Evolutionary conservation across 495 filamentous ascomycete species (phyloP).

Genomic region (Lineolata rhizophorae): DNA sequence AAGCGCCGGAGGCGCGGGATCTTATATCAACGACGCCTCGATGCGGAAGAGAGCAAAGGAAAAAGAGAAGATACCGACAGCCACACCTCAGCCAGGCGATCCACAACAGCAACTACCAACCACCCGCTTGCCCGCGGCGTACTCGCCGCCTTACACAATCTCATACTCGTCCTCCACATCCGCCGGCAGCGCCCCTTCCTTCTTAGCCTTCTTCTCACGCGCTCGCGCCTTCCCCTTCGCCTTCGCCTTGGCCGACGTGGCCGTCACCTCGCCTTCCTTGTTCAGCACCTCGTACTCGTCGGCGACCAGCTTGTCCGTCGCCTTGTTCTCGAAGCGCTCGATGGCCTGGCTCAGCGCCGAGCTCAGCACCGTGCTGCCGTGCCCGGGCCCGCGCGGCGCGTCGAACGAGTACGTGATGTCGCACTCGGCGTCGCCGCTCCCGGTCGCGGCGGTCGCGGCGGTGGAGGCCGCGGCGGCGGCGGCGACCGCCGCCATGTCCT

Average conservation of each 20-base stretch:
- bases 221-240: conserved; percentile 3
- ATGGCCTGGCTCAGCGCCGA: conserved; percentile 31
- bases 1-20: too few relatives aligned
- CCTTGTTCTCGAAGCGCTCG: conserved; percentile 30
- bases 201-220: conserved; percentile 5
- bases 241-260: conserved; percentile 7
- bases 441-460: too few relatives aligned
- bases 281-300: conserved; percentile 34
- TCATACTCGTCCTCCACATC: conserved; percentile 13
- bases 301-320: conserved; percentile 33
- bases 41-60: too few relatives aligned
- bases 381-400: conserved; percentile 19
- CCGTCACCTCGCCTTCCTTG: conserved; percentile 18
- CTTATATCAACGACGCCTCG: too few relatives aligned
- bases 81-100: background rate
- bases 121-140: background rate
- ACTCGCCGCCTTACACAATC: conserved; percentile 6
- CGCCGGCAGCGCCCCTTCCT: conserved; percentile 2
- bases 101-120: background rate
- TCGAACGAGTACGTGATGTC: conserved; percentile 27
- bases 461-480: conserved; percentile 23
- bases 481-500: conserved; percentile 19
- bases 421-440: too few relatives aligned
- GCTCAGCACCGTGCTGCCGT: conserved; percentile 31
- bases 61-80: too few relatives aligned